Percentiles rank a stretch among this genome's conserved stretches.
These are phyloP conservation scores for Mycena sp. DNA, from an alignment of 1,284 basidiomycete genomes.

Conservation along the genomic window DNA sequence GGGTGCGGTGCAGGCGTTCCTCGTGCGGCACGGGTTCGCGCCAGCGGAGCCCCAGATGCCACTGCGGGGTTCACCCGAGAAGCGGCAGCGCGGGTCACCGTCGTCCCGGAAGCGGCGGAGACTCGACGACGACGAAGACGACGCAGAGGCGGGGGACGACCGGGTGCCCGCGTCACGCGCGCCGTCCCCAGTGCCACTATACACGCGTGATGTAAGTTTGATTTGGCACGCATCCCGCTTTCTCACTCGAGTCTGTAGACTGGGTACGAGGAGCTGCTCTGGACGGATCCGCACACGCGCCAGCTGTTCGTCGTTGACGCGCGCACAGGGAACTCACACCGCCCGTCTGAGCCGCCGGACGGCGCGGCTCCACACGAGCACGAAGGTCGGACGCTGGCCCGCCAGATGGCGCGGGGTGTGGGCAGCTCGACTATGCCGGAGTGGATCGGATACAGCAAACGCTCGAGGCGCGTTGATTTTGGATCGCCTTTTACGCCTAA, in stretches of 20 bases:
- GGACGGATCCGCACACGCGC: slow-evolving; percentile 74
- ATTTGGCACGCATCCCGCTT: neutral
- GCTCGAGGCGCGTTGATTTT: slow-evolving; percentile 46
- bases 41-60: too few species aligned
- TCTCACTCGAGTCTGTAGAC: neutral
- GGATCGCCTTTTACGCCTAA: too few species aligned
- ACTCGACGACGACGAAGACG: slow-evolving; percentile 33
- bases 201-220: slow-evolving; percentile 21
- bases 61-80: too few species aligned
- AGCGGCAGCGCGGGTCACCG: slow-evolving; percentile 25
- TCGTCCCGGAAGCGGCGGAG: slow-evolving; percentile 55
- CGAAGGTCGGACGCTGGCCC: slow-evolving; percentile 38
- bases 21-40: slow-evolving; percentile 72
- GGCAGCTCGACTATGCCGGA: slow-evolving; percentile 45
- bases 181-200: slow-evolving; percentile 14
- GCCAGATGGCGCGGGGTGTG: slow-evolving; percentile 10
- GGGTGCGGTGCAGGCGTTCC: slow-evolving; percentile 69
- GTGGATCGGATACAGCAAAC: slow-evolving; percentile 65
- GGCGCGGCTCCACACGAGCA: slow-evolving; percentile 18
- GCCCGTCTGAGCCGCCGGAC: slow-evolving; percentile 40
- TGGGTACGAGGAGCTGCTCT: slow-evolving; percentile 50
- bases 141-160: slow-evolving; percentile 45
- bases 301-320: slow-evolving; percentile 75
- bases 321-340: slow-evolving; percentile 67
- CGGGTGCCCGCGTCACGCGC: slow-evolving; percentile 29